Percentiles rank a stretch among this genome's conserved stretches.
Conservation (phyloP, 2,329 filamentous ascomycete species). For the Colletotrichum sp. region DNA sequence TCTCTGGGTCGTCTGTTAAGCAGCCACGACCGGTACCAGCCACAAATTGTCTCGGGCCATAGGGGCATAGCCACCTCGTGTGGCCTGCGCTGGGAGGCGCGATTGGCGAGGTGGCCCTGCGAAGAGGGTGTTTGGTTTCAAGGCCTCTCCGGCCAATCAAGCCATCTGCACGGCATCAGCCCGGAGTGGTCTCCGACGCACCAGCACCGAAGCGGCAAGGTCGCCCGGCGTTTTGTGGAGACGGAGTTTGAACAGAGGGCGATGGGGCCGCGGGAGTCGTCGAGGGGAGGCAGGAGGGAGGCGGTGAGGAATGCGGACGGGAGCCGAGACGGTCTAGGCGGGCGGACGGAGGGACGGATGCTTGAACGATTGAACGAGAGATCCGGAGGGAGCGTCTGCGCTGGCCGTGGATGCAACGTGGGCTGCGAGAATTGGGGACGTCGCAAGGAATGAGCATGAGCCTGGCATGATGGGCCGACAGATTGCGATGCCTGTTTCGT, state of each 20-base stretch:
- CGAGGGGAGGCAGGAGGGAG: slow-evolving; percentile 1
- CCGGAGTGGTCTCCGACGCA: slow-evolving; percentile 17
- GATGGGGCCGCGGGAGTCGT: neutral
- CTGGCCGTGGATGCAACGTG: slow-evolving; percentile 1
- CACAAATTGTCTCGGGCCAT: slow-evolving; percentile 6
- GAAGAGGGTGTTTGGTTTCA: neutral
- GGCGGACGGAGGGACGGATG: neutral
- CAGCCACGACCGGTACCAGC: neutral
- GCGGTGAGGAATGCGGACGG: slow-evolving; percentile 4
- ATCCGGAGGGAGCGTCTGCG: neutral
- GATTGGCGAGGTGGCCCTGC: slow-evolving; percentile 9
- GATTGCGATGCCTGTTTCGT: neutral
- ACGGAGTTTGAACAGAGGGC: neutral
- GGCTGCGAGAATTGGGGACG: neutral
- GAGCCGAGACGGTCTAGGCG: slow-evolving; percentile 1
- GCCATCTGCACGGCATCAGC: neutral
- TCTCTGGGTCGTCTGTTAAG: neutral
- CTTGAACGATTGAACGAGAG: neutral
- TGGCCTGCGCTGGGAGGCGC: neutral
- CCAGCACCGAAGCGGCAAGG: slow-evolving; percentile 18
- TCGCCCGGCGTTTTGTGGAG: neutral
- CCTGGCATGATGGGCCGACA: neutral
- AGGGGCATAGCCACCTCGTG: slow-evolving; percentile 2
- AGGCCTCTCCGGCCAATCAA: slow-evolving; percentile 2
- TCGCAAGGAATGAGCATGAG: neutral